Evolutionary conservation across 768 basidiomycete genomes (phyloP), one percentile per base, ranked within the genome.

Genomic region (Kwoniella heveanensis): DNA sequence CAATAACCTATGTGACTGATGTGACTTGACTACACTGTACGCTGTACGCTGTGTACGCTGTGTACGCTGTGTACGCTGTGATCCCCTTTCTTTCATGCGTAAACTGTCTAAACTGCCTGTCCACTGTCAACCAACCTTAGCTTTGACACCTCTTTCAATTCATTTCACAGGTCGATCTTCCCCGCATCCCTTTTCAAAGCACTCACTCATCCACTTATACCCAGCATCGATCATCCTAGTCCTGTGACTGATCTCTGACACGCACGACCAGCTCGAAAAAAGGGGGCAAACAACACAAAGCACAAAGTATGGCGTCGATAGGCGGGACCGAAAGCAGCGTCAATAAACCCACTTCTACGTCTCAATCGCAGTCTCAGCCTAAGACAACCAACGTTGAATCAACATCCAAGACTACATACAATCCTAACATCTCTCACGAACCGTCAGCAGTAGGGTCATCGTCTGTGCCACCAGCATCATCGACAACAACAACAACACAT

Each of bases 321-420:
- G 49, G 49, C 24, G 12, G 15, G 49, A 50, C 49, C 49, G 22
- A 10, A 29, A 24, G 27, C 22, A 50, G 24, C 49, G 49, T 29
- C 15, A 29, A 5, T 4, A 15, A 5, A 22, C 21, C 24, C 21
- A 50, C 21, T 24, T 29, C 24, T 19, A 19, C 39, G 6, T 54
- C 53, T 36, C 32, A 55, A 26, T 55, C 54, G 2, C 54, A 55
- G 22, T 44, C 54, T 25, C 48, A 50, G 22, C 26, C 30, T 27
- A 21, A 21, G 29, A 25, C 52, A 39, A 37, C 29, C 54, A 55
- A 55, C 54, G 32, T 55, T 39, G 30, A 36, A 22, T 36, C 54
- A 44, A 36, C 25, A 54, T 54, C 39, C 39, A 10, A 10, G 8
- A 8, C 39, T 44, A 32, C 32, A 6, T 32, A 5, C 32, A 32